These are phyloP conservation scores for Dendrobium chrysotoxum DNA, from an alignment of 106 monocot genomes.

Conservation along the genomic window DNA sequence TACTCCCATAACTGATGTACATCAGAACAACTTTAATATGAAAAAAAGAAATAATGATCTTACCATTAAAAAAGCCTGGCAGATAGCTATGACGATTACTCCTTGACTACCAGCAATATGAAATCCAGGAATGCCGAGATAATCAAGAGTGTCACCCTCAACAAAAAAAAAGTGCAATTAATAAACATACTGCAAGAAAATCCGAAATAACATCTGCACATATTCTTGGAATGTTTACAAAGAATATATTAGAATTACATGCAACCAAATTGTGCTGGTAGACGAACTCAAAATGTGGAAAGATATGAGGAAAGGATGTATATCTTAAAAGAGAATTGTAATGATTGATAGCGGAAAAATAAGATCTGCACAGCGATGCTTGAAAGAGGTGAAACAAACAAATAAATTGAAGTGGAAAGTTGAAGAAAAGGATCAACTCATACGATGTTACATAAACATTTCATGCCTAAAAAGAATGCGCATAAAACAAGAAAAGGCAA, in stretches of 20 bases:
- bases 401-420: no score
- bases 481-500: no score
- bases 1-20: neutral
- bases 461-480: no score
- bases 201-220: neutral
- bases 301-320: neutral
- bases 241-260: neutral
- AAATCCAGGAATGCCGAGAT: conserved; percentile 85
- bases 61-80: conserved; percentile 96
- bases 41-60: conserved; percentile 1
- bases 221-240: neutral
- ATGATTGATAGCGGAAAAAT: no score
- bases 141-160: conserved; percentile 97
- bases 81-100: conserved; percentile 85
- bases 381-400: no score
- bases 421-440: no score
- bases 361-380: no score
- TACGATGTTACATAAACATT: no score
- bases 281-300: neutral
- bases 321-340: neutral
- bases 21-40: neutral
- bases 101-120: conserved; percentile 91
- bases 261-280: neutral
- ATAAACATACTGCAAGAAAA: neutral
- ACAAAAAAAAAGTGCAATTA: conserved; percentile 5